phyloP scores from a whole-genome alignment of 768 basidiomycete genomes.

The Mycena albidolilacea region DNA sequence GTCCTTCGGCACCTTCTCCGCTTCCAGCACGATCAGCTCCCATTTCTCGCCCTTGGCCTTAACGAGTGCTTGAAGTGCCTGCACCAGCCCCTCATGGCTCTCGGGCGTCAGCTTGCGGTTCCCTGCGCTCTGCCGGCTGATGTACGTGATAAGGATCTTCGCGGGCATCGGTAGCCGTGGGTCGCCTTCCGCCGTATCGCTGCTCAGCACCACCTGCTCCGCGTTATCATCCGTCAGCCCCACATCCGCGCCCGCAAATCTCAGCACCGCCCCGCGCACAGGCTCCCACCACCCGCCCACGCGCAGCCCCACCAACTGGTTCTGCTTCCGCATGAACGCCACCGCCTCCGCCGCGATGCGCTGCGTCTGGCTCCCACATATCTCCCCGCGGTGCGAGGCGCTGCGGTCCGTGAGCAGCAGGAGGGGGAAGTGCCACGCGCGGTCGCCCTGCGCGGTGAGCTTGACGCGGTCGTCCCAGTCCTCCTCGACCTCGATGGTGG shows the following conservation, averaged over 20 bases:
- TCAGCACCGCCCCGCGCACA: constrained; percentile 74
- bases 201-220: constrained; percentile 26
- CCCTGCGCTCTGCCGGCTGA: constrained; percentile 73
- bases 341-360: constrained; percentile 81
- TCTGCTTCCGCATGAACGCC: constrained; percentile 59
- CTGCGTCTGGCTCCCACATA: constrained; percentile 77
- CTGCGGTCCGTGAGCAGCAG: constrained; percentile 82
- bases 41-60: constrained; percentile 58
- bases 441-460: constrained; percentile 46
- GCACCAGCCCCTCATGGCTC: constrained; percentile 70
- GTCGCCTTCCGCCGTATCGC: constrained; percentile 41
- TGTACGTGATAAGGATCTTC: constrained; percentile 78
- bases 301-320: constrained; percentile 53
- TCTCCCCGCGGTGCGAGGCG: constrained; percentile 77
- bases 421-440: constrained; percentile 81
- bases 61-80: constrained; percentile 66
- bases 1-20: constrained; percentile 80
- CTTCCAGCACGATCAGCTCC: constrained; percentile 73
- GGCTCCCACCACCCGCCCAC: constrained; percentile 86
- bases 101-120: constrained; percentile 67
- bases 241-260: constrained; percentile 70
- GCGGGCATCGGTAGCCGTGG: constrained; percentile 57
- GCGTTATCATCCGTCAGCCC: constrained; percentile 39
- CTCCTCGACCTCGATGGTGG: constrained; percentile 74
- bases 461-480: constrained; percentile 80